A percentile compares a stretch with the other conserved stretches of the same genome.
Conservation (phyloP, 23 red algal species). For the Pyropia haitanensis region DNA sequence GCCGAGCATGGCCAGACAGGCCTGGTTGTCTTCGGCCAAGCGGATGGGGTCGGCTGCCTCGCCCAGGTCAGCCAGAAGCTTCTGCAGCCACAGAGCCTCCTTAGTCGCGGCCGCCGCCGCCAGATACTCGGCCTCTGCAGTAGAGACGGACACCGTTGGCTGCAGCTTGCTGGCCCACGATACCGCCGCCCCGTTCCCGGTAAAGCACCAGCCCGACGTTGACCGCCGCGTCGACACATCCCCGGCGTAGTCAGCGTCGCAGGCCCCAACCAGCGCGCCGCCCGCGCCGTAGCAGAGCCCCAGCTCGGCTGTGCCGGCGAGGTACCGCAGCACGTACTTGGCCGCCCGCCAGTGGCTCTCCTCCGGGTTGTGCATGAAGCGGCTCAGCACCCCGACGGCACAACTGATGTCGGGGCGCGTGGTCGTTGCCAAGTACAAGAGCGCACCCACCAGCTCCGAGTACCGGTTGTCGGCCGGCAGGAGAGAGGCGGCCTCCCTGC, state of each 20-base stretch:
- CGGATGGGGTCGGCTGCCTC: too few relatives aligned
- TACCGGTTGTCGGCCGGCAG: neutral
- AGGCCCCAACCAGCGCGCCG: neutral
- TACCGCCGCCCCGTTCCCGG: neutral
- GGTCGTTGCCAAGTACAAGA: slow-evolving; percentile 28
- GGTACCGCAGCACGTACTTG: slow-evolving; percentile 20
- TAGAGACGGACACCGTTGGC: neutral
- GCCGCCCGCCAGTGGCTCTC: slow-evolving; percentile 18
- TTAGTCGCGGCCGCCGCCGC: neutral
- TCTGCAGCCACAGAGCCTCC: slow-evolving; percentile 1
- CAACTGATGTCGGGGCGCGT: slow-evolving; percentile 25
- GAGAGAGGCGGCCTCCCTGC: too few relatives aligned
- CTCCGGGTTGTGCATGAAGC: slow-evolving; percentile 18
- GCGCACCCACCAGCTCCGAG: slow-evolving; percentile 10
- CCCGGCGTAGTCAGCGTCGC: slow-evolving; percentile 10
- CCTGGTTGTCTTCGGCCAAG: too few relatives aligned
- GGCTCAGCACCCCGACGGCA: slow-evolving; percentile 8
- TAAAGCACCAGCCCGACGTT: slow-evolving; percentile 1
- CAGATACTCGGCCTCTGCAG: slow-evolving; percentile 17
- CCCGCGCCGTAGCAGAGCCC: neutral
- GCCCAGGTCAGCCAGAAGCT: slow-evolving; percentile 9
- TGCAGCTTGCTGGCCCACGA: slow-evolving; percentile 1
- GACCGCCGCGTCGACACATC: slow-evolving; percentile 3
- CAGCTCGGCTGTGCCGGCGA: slow-evolving; percentile 3
- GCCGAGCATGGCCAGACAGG: too few relatives aligned